Conservation (phyloP, 2,329 filamentous ascomycete genomes). For the Calonectria pteridis region DNA sequence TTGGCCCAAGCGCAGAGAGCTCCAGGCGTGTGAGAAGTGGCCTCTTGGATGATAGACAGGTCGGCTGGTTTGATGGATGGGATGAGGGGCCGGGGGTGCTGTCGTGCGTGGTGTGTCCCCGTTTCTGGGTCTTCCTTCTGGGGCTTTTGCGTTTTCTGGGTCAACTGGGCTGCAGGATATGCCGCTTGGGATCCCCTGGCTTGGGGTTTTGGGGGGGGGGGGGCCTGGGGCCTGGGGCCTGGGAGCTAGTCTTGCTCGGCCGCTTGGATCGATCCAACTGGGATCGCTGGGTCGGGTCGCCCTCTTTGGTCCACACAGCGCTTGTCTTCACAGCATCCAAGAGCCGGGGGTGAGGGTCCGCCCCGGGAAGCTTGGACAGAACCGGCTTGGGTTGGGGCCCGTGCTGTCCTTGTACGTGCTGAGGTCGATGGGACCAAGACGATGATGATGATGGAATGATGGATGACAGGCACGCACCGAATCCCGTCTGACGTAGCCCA, state of each 20-base stretch:
- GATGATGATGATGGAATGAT: conserved; percentile 25
- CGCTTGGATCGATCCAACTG: conserved; percentile 26
- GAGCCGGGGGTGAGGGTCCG: conserved; percentile 41
- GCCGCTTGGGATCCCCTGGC: conserved; percentile 23
- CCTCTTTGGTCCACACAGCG: conserved; percentile 35
- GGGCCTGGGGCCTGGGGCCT: conserved; percentile 7
- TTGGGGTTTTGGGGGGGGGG: not conserved
- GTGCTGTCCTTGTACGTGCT: conserved; percentile 22
- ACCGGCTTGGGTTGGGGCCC: conserved; percentile 30
- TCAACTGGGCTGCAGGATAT: conserved; percentile 17
- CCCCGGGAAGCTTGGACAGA: conserved; percentile 40
- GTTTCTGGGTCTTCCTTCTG: conserved; percentile 8
- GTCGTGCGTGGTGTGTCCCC: conserved; percentile 14
- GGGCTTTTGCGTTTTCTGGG: not conserved
- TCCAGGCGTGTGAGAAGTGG: not conserved
- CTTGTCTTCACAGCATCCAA: conserved; percentile 30
- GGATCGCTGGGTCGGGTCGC: conserved; percentile 36
- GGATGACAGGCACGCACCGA: conserved; percentile 22
- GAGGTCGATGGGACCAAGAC: conserved; percentile 22
- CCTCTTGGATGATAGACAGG: conserved; percentile 8
- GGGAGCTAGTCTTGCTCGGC: conserved; percentile 10
- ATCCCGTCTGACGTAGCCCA: conserved; percentile 5
- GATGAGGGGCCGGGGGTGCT: conserved; percentile 3
- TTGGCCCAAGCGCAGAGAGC: not conserved
- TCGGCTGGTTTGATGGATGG: conserved; percentile 12